A percentile compares a stretch with the other conserved stretches of the same genome.
These are phyloP conservation scores for Myxozyma lipomycoides DNA, from an alignment of 805 yeast species.

Conservation along the genomic window DNA sequence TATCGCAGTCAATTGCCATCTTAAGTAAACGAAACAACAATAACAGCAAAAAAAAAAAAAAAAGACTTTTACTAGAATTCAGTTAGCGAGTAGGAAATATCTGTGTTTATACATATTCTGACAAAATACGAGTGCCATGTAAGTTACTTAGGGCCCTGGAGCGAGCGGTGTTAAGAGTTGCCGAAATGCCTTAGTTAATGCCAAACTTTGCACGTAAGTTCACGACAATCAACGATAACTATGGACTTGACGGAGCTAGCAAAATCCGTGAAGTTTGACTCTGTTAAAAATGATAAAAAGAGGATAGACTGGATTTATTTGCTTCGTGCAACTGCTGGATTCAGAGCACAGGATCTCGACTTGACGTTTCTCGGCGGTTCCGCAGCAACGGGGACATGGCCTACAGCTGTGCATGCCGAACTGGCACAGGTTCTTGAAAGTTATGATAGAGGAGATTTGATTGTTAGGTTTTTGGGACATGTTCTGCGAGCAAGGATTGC, in stretches of 20 bases:
- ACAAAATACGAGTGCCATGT: too few relatives aligned
- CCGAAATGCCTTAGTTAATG: too few relatives aligned
- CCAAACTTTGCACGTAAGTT: too few relatives aligned
- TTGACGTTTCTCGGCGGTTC: neutral
- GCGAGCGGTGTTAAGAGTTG: too few relatives aligned
- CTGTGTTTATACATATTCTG: too few relatives aligned
- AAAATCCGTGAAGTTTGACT: neutral
- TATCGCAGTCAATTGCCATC: conserved; percentile 9
- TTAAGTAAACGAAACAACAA: neutral
- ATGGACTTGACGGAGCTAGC: neutral
- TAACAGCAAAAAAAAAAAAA: neutral
- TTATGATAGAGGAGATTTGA: neutral
- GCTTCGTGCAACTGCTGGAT: neutral
- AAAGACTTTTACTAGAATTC: too few relatives aligned
- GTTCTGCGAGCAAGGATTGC: neutral
- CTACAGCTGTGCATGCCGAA: neutral
- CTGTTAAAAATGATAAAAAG: neutral
- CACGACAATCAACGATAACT: too few relatives aligned
- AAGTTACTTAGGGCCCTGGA: too few relatives aligned
- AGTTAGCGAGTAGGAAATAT: too few relatives aligned
- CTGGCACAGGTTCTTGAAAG: neutral
- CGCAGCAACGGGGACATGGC: neutral
- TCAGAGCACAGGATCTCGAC: neutral
- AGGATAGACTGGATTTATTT: neutral
- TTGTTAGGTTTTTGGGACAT: neutral